Evolutionary conservation across 768 basidiomycete genomes (phyloP), one percentile per base, ranked within the genome.

Genomic region (Collybia sp.): DNA sequence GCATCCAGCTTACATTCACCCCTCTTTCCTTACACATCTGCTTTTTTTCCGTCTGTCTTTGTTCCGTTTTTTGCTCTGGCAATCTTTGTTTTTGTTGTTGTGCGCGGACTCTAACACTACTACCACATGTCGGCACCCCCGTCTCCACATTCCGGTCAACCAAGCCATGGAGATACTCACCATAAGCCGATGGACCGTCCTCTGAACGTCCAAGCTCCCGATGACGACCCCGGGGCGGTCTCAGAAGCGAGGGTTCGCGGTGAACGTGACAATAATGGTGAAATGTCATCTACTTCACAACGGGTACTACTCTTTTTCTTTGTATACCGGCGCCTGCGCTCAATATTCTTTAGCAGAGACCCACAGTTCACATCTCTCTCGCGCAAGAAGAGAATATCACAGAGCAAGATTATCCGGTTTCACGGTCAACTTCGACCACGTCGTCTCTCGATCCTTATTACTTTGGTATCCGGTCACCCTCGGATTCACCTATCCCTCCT

Each of bases 401-500:
- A 47, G 77, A 82, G 53, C 69, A 65, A 45, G 79, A 80, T 43
- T 61, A 61, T 37, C 61, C 70, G 17, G 52, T 67, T 42, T 82
- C 83, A 44, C 87, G 88, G 60, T 81, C 88, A 35, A 70, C 70
- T 16, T 91, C 90, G 20, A 75, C 85, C 42, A 81, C 85, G 39
- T 90, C 88, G 30, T 88, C 89, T 37, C 72, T 93, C 45, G 90
- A 92, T 70, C 88, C 89, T 6, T 93, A 93, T 63, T 93, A 93
- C 64, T 92, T 92, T 69, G 83, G 86, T 40, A 64, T 79, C 18
- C 76, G 73, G 53, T 82, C 84, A 32, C 80, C 85, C 18, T 75
- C 79, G n/a, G 80, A 80, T 49, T 85, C 85, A 8, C 83, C 85
- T 9, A 56, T 72, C 2, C 77, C 74, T 12, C 75, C 79, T 30